These are phyloP conservation scores for Chlorella ohadii DNA, from an alignment of 139 green algal genomes.

Conservation along the genomic window DNA sequence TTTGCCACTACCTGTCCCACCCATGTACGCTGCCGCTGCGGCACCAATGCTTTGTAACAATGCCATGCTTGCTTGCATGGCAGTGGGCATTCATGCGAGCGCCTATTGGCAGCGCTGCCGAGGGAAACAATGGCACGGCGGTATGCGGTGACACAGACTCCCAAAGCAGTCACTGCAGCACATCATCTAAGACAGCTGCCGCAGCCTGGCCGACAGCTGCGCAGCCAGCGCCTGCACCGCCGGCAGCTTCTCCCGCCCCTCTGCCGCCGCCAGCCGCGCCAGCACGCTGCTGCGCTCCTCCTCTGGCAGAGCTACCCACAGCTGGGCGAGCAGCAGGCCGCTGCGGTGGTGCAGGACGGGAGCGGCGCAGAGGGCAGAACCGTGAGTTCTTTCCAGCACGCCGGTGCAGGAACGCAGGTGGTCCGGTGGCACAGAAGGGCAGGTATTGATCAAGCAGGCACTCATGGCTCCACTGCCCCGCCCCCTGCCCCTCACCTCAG, in stretches of 20 bases:
- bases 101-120: too few relatives aligned
- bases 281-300: slow-evolving; percentile 5
- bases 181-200: too few relatives aligned
- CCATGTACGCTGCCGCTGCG: too few relatives aligned
- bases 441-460: too few relatives aligned
- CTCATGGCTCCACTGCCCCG: neutral
- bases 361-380: neutral
- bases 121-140: too few relatives aligned
- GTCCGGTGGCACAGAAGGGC: neutral
- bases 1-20: too few relatives aligned
- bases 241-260: slow-evolving; percentile 28
- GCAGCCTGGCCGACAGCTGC: slow-evolving; percentile 9
- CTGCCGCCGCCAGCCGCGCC: slow-evolving; percentile 8
- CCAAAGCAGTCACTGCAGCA: too few relatives aligned
- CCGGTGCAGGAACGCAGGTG: neutral
- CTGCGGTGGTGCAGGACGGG: neutral
- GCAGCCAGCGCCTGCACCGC: slow-evolving; percentile 16
- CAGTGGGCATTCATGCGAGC: too few relatives aligned
- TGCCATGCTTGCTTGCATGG: too few relatives aligned
- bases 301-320: neutral
- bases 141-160: too few relatives aligned
- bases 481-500: neutral
- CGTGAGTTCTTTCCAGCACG: too few relatives aligned
- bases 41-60: too few relatives aligned
- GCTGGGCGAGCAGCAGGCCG: neutral